These are phyloP conservation scores for Panus rudis DNA, from an alignment of 768 basidiomycete genomes.

Conservation along the genomic window DNA sequence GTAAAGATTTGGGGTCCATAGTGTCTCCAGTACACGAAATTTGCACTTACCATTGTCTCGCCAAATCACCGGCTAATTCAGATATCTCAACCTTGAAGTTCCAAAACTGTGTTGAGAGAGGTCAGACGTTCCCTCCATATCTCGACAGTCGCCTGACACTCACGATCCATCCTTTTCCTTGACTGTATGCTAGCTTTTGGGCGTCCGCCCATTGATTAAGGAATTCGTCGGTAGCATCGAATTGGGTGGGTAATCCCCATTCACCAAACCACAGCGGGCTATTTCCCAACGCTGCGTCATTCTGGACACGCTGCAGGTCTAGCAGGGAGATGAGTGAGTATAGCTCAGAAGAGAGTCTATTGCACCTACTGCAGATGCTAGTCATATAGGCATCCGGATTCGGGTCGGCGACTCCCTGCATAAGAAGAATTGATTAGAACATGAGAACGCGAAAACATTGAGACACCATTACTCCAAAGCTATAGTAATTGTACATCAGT, in stretches of 20 bases:
- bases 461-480: constrained; percentile 49
- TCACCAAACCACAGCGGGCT: constrained; percentile 50
- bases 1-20: not conserved
- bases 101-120: constrained; percentile 45
- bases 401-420: constrained; percentile 62
- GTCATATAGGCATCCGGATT: constrained; percentile 59
- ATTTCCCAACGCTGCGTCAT: constrained; percentile 37
- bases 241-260: constrained; percentile 61
- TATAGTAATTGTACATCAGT: constrained; percentile 16
- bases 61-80: constrained; percentile 38
- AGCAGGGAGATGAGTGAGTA: not conserved
- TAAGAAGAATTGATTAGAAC: too few species aligned
- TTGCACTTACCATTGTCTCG: constrained; percentile 54
- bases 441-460: too few species aligned
- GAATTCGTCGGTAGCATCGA: constrained; percentile 55
- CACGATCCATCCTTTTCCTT: constrained; percentile 63
- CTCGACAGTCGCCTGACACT: constrained; percentile 18
- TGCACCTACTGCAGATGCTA: constrained; percentile 58
- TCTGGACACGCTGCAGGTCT: constrained; percentile 56
- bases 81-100: constrained; percentile 70
- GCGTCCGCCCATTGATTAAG: constrained; percentile 67
- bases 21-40: not conserved
- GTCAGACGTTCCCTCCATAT: not conserved
- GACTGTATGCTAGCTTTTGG: constrained; percentile 58
- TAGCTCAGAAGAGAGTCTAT: not conserved